phyloP scores from a whole-genome alignment of 2,329 filamentous ascomycete genomes.

The Whalleya microplaca region DNA sequence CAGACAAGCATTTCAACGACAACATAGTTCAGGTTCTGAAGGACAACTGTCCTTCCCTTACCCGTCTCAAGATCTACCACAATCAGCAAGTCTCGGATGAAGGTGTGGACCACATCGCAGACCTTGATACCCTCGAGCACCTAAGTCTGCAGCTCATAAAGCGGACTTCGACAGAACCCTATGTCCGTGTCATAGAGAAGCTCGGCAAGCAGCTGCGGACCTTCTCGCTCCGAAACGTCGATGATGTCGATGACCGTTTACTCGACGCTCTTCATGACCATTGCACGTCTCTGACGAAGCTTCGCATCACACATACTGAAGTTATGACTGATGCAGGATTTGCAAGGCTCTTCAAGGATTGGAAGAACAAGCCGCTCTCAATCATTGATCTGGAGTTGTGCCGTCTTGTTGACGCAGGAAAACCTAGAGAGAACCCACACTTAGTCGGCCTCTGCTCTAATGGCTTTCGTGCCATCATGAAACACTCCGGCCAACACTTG shows the following conservation, averaged over 20 bases:
- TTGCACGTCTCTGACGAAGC: conserved; percentile 71
- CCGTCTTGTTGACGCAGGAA: conserved; percentile 73
- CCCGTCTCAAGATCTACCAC: conserved; percentile 77
- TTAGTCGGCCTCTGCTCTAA: conserved; percentile 73
- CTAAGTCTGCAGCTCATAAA: conserved; percentile 72
- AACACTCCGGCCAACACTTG: conserved; percentile 73
- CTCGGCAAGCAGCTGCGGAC: conserved; percentile 73
- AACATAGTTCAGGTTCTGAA: conserved; percentile 66
- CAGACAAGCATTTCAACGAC: conserved; percentile 81
- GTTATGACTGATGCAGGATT: conserved; percentile 77
- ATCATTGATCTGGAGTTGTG: conserved; percentile 78
- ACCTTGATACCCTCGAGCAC: conserved; percentile 69
- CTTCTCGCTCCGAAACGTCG: conserved; percentile 74
- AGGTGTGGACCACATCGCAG: conserved; percentile 67
- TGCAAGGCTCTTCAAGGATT: conserved; percentile 71
- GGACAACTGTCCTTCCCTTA: conserved; percentile 67
- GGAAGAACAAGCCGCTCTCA: conserved; percentile 72
- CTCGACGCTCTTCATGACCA: conserved; percentile 71
- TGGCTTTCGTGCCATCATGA: conserved; percentile 82
- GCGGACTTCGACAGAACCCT: conserved; percentile 57
- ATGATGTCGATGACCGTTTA: conserved; percentile 68
- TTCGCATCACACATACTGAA: conserved; percentile 80
- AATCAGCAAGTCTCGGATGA: conserved; percentile 74
- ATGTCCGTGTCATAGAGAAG: conserved; percentile 63
- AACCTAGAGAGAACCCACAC: conserved; percentile 67